Percentiles rank a stretch among this genome's conserved stretches.
phyloP scores from a whole-genome alignment of 2,329 filamentous ascomycete genomes.

The Colletotrichum lindemuthianum region DNA sequence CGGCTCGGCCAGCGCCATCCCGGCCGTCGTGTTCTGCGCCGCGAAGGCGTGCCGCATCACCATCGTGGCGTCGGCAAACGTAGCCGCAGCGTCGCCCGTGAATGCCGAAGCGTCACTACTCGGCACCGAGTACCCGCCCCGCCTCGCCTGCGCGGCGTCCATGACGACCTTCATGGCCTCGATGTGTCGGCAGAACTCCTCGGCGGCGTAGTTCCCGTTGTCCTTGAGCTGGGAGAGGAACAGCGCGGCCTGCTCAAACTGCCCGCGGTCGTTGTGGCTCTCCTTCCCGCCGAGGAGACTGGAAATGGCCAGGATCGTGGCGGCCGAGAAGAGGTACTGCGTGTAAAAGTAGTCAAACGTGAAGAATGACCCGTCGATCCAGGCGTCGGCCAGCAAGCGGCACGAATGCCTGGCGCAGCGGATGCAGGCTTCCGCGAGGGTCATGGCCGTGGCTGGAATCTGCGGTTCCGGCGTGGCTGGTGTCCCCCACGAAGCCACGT shows the following conservation, averaged over 20 bases:
- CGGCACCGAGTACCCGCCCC: slow-evolving; percentile 6
- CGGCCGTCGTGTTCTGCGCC: slow-evolving; percentile 41
- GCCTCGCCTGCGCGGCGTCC: slow-evolving; percentile 27
- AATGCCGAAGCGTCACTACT: background rate
- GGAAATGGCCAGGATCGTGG: slow-evolving; percentile 55
- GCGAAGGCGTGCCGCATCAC: slow-evolving; percentile 5
- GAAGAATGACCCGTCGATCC: slow-evolving; percentile 57
- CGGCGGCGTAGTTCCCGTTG: slow-evolving; percentile 53
- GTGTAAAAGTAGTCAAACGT: slow-evolving; percentile 59
- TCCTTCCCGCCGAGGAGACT: slow-evolving; percentile 47
- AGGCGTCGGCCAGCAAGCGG: slow-evolving; percentile 52
- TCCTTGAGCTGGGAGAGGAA: slow-evolving; percentile 51
- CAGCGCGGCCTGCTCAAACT: slow-evolving; percentile 50
- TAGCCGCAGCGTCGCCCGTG: background rate
- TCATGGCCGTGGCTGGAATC: slow-evolving; percentile 46
- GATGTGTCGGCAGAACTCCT: slow-evolving; percentile 53
- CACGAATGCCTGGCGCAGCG: slow-evolving; percentile 56
- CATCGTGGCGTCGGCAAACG: slow-evolving; percentile 7
- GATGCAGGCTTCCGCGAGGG: slow-evolving; percentile 55
- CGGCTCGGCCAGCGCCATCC: slow-evolving; percentile 48
- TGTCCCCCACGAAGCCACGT: slow-evolving; percentile 40
- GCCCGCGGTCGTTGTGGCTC: slow-evolving; percentile 49
- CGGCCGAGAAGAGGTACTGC: slow-evolving; percentile 58
- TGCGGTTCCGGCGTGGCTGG: slow-evolving; percentile 37
- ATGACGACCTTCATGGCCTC: slow-evolving; percentile 47